A percentile compares a stretch with the other conserved stretches of the same genome.
Conservation (phyloP, 371 early-diverging fungal genomes). For the Saksenaea oblongispora region DNA sequence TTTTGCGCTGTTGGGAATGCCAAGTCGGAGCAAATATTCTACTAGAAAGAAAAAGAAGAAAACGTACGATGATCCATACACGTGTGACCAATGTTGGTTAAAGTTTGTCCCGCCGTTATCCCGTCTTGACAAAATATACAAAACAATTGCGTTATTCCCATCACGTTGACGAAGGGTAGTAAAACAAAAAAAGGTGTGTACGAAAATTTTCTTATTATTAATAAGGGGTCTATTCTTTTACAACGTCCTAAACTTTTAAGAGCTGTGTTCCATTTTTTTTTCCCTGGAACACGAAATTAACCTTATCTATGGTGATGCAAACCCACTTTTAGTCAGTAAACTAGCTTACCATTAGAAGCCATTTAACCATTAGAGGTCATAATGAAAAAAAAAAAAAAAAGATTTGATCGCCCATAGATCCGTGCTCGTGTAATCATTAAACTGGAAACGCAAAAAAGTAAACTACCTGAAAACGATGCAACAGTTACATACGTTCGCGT, state of each 20-base stretch:
- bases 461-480: not conserved
- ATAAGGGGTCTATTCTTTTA: not conserved
- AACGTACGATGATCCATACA: not conserved
- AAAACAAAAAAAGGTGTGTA: not conserved
- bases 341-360: not conserved
- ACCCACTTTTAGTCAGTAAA: not conserved
- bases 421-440: not conserved
- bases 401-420: not conserved
- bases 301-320: not conserved
- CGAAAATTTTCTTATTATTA: not conserved
- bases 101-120: not conserved
- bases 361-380: constrained; percentile 5
- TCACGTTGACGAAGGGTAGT: not conserved
- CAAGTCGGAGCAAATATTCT: not conserved
- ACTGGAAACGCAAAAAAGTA: not conserved
- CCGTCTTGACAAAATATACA: not conserved
- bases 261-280: not conserved
- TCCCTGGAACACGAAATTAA: constrained; percentile 2
- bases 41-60: not conserved
- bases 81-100: not conserved
- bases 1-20: not conserved
- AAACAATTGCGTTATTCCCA: not conserved
- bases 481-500: not conserved
- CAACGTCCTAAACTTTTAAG: not conserved
- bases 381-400: constrained; percentile 5